Evolutionary conservation across 495 filamentous ascomycete species (phyloP), one percentile per base, ranked within the genome.

Genomic region (Tuber umbilicatum): DNA sequence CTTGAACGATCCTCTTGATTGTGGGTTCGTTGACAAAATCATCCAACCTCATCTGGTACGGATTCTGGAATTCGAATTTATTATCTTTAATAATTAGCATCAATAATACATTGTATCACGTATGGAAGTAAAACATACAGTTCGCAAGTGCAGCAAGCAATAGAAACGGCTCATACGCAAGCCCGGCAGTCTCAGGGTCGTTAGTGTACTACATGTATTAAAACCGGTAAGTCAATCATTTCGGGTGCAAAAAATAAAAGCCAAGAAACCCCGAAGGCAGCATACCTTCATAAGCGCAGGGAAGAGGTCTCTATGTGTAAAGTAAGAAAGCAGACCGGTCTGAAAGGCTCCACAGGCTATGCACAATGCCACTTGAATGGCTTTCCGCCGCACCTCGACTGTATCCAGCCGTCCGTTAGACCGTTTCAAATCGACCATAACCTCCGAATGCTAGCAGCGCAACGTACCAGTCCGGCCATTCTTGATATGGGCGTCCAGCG

Each of bases 41-140:
- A 81, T 96, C 93, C n/a, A 99, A 88, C 67, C 94, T 91, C 75
- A 96, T 85, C 80, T 94, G 91, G 81, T 99, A 99, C 10, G 95
- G 95, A 78, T 99, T 99, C 84, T 97, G 95, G 74, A 96, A 93
- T 84, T 99, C 95, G 80, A 98, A 99, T 84, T 97, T 99, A 87
- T 97, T 97, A 87, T 97, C 80, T 82, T 55, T 55, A 27, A 70
- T 7, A 47, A 70, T 79, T 45, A 82, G 74, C 64, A 39, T 47
- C 21, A 43, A 71, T 69, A 43, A 5, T n/a, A 14, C 67, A 43
- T n/a, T 67, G 31, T 42, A 35, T 16, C 23, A 67, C 38, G 39
- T 19, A 27, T 23, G 64, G 70, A 45, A 40, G 19, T 68, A 69
- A 35, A 38, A 73, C 80, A 55, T 77, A 82, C 80, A 98, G 84